Evolutionary conservation across 1,284 basidiomycete species (phyloP).

Genomic region (Spongispora temasekensis): DNA sequence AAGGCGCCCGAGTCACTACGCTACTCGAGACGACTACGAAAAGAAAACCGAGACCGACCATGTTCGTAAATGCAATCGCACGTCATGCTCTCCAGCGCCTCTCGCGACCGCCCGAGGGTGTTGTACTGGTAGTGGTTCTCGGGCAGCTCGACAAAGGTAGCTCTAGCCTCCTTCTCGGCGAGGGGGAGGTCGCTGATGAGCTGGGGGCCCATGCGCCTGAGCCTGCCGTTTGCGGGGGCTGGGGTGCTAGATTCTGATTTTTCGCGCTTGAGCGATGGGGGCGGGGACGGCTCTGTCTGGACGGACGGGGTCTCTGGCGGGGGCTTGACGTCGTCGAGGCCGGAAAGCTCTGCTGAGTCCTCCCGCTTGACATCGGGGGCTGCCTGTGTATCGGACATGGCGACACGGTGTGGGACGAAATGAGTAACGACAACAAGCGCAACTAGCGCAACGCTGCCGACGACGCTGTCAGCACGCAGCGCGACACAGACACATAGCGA

Average conservation of each 20-base stretch:
- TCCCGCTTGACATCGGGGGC: slow-evolving; percentile 21
- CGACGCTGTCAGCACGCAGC: slow-evolving; percentile 17
- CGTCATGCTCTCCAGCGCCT: slow-evolving; percentile 88
- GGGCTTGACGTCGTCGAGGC: slow-evolving; percentile 27
- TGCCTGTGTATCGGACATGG: slow-evolving; percentile 33
- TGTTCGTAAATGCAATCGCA: slow-evolving; percentile 88
- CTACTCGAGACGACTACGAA: slow-evolving; percentile 31
- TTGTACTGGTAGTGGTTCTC: slow-evolving; percentile 89
- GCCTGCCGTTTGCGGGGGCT: slow-evolving; percentile 29
- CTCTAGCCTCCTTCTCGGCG: slow-evolving; percentile 73
- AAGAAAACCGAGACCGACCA: slow-evolving; percentile 55
- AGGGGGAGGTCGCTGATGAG: slow-evolving; percentile 79
- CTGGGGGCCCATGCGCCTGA: slow-evolving; percentile 47
- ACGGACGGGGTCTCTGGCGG: slow-evolving; percentile 33
- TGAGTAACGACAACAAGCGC: slow-evolving; percentile 14
- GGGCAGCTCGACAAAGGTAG: slow-evolving; percentile 73
- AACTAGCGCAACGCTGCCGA: slow-evolving; percentile 20
- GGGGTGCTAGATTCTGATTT: slow-evolving; percentile 35
- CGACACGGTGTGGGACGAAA: slow-evolving; percentile 23
- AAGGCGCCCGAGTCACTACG: slow-evolving; percentile 26
- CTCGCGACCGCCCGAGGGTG: slow-evolving; percentile 83
- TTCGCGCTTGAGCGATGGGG: slow-evolving; percentile 28
- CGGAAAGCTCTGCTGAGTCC: slow-evolving; percentile 9
- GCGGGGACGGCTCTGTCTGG: slow-evolving; percentile 30
- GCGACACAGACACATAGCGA: slow-evolving; percentile 6